These are phyloP conservation scores for Diplodia intermedia DNA, from an alignment of 2,329 filamentous ascomycete species.

Conservation along the genomic window DNA sequence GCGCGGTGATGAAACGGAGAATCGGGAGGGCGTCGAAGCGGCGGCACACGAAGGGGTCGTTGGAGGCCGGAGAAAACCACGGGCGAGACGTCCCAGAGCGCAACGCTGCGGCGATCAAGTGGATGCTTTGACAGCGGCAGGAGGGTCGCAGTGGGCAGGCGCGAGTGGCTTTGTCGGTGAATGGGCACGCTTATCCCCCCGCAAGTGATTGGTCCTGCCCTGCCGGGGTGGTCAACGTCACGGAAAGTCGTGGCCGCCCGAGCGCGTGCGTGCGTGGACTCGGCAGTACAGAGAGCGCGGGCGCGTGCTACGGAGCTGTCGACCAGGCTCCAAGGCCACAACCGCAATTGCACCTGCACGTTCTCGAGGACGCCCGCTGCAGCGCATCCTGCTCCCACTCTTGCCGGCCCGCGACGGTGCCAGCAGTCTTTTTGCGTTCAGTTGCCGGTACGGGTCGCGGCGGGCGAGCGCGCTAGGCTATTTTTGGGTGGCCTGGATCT, in stretches of 20 bases:
- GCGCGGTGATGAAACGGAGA: conserved; percentile 12
- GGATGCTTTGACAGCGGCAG: conserved; percentile 29
- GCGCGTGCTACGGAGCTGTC: conserved; percentile 19
- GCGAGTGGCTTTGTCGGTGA: conserved; percentile 30
- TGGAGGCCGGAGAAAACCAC: conserved; percentile 18
- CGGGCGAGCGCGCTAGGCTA: conserved; percentile 18
- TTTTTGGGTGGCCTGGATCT: conserved; percentile 25
- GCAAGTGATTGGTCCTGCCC: conserved; percentile 1
- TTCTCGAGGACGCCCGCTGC: background rate
- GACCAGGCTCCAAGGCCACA: background rate
- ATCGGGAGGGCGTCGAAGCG: conserved; percentile 26
- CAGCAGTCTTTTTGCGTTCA: background rate
- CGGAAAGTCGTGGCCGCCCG: conserved; percentile 17
- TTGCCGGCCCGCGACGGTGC: background rate
- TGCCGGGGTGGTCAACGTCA: conserved; percentile 6
- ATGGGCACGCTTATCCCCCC: conserved; percentile 23
- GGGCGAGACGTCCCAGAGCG: conserved; percentile 12
- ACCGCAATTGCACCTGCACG: conserved; percentile 8
- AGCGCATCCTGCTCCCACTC: background rate
- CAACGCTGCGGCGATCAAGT: conserved; percentile 29
- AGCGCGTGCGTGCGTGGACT: conserved; percentile 24
- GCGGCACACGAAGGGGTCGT: conserved; percentile 16
- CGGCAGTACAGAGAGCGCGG: conserved; percentile 14
- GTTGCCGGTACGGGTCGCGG: conserved; percentile 1
- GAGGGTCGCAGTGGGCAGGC: conserved; percentile 20